These are phyloP conservation scores for Hamigera avellanea DNA, from an alignment of 495 filamentous ascomycete genomes.

Conservation along the genomic window DNA sequence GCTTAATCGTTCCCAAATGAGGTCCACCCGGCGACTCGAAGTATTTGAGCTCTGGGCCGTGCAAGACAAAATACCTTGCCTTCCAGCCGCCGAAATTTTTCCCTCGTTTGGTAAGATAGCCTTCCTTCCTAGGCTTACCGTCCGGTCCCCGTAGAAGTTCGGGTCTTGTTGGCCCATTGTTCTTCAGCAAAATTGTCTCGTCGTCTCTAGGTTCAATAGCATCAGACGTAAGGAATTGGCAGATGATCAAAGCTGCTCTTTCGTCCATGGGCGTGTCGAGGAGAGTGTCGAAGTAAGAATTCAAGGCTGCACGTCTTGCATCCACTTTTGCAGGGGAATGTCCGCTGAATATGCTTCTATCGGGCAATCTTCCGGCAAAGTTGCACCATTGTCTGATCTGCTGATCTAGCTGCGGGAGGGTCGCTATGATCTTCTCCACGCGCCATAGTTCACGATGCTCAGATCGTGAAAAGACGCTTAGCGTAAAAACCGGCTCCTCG, in stretches of 20 bases:
- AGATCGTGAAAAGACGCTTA: conserved; percentile 70
- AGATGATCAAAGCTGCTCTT: conserved; percentile 65
- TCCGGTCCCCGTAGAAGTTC: conserved; percentile 41
- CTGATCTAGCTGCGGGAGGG: conserved; percentile 72
- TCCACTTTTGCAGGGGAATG: conserved; percentile 94
- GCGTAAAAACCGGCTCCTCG: conserved; percentile 87
- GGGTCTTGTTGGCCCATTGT: conserved; percentile 25
- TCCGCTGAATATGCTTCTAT: conserved; percentile 75
- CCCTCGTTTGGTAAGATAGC: conserved; percentile 89
- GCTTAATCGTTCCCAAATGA: conserved; percentile 86
- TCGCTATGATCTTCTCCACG: conserved; percentile 78
- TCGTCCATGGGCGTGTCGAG: conserved; percentile 75
- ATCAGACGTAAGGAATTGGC: conserved; percentile 79
- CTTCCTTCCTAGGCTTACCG: conserved; percentile 64
- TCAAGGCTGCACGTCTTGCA: conserved; percentile 67
- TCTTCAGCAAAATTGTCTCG: conserved; percentile 39
- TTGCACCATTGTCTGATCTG: conserved; percentile 57
- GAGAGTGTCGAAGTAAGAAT: conserved; percentile 74
- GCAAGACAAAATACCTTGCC: conserved; percentile 82
- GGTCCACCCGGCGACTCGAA: conserved; percentile 82
- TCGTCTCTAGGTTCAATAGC: conserved; percentile 68
- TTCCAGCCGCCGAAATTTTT: conserved; percentile 99
- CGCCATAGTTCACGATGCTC: conserved; percentile 80
- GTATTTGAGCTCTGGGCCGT: conserved; percentile 81
- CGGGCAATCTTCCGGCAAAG: conserved; percentile 66